phyloP scores from a whole-genome alignment of 2,329 filamentous ascomycete genomes.

The Fusarium guadeloupense region DNA sequence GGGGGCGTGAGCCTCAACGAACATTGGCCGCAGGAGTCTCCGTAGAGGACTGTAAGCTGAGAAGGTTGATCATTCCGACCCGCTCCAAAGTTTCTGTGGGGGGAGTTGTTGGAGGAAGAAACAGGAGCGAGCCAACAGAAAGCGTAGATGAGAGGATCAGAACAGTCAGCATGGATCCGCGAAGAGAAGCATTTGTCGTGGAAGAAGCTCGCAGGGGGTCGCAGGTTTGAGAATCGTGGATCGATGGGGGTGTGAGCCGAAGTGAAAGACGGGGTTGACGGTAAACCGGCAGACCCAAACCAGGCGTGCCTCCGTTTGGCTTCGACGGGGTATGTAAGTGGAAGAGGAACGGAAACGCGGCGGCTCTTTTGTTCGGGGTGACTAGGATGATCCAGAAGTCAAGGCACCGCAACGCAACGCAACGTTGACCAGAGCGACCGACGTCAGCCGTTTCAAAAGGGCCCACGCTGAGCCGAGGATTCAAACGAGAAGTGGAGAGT shows the following conservation, averaged over 20 bases:
- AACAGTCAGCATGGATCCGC: constrained; percentile 43
- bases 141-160: constrained; percentile 29
- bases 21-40: constrained; percentile 46
- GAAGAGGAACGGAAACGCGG: constrained; percentile 43
- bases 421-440: constrained; percentile 22
- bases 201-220: constrained; percentile 38
- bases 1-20: constrained; percentile 43
- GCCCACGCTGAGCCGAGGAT: constrained; percentile 29
- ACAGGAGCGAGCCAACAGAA: constrained; percentile 40
- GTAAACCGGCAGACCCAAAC: constrained; percentile 30
- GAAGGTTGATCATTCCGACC: constrained; percentile 50
- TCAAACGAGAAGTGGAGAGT: constrained; percentile 26
- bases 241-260: constrained; percentile 41
- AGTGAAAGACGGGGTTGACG: constrained; percentile 24
- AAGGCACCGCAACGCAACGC: constrained; percentile 36
- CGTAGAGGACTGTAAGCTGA: constrained; percentile 46
- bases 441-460: constrained; percentile 39
- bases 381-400: constrained; percentile 40
- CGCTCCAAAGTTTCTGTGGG: constrained; percentile 47
- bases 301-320: constrained; percentile 31
- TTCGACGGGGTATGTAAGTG: constrained; percentile 41
- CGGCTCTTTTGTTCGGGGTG: constrained; percentile 44
- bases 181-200: constrained; percentile 35
- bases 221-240: constrained; percentile 33
- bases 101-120: constrained; percentile 38